These are phyloP conservation scores for Thalassiosira profunda DNA, from an alignment of 108 stramenopile species.

Conservation along the genomic window DNA sequence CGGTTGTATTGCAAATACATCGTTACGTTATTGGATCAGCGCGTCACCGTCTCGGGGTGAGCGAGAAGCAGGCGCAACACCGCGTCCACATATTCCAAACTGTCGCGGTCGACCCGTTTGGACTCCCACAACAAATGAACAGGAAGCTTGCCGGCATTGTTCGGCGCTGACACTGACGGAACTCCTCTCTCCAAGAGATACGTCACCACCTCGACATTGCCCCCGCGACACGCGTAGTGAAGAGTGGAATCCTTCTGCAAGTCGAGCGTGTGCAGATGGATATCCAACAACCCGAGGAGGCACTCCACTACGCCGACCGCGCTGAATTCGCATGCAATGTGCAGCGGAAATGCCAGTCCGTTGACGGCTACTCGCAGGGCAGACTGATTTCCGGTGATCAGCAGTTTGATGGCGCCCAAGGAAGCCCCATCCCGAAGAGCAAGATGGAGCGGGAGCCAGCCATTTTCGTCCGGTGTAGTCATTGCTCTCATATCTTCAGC, in stretches of 20 bases:
- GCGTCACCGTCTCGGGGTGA: not conserved
- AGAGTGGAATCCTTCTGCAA: not conserved
- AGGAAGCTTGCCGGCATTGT: not conserved
- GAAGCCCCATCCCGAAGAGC: too few species aligned
- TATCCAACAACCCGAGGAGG: not conserved
- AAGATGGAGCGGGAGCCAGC: too few species aligned
- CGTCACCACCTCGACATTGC: not conserved
- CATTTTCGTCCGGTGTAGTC: too few species aligned
- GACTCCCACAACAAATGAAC: not conserved
- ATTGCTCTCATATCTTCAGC: too few species aligned
- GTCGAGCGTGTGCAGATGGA: not conserved
- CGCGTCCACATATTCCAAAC: not conserved
- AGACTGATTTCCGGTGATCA: too few species aligned
- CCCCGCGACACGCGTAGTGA: not conserved
- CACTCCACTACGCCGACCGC: constrained; percentile 4
- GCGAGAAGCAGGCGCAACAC: not conserved
- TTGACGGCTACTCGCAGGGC: too few species aligned
- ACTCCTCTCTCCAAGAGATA: not conserved
- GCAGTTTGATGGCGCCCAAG: too few species aligned
- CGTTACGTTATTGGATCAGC: too few species aligned
- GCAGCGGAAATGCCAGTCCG: too few species aligned
- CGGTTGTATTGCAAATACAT: too few species aligned
- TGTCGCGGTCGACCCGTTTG: not conserved
- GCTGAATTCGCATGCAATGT: too few species aligned
- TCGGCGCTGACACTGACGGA: not conserved